Conservation (phyloP, 331 rosid genomes). For the Malus hybrid region DNA sequence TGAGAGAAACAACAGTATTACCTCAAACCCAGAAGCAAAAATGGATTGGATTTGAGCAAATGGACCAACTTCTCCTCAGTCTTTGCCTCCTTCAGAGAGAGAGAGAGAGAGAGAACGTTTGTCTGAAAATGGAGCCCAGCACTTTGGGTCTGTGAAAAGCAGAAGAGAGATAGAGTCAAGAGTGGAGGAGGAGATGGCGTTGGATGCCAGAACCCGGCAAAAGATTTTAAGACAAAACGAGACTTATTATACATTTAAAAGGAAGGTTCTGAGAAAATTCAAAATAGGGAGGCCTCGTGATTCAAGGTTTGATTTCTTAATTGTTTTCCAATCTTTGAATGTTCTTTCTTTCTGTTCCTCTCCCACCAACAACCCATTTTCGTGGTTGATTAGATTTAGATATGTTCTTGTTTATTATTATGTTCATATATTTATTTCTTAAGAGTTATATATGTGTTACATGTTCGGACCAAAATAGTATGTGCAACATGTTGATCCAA, state of each 20-base stretch:
- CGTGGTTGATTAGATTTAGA: background rate
- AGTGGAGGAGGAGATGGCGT: background rate
- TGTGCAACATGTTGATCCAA: background rate
- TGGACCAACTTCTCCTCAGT: background rate
- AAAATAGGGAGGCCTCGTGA: background rate
- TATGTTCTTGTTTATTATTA: background rate
- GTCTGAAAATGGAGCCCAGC: background rate
- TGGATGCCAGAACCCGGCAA: background rate
- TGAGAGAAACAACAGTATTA: background rate
- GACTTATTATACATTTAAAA: background rate
- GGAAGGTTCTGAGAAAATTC: background rate
- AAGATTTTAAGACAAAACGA: background rate
- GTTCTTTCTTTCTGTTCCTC: background rate
- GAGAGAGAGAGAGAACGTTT: background rate
- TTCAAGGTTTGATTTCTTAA: background rate
- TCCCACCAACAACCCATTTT: background rate
- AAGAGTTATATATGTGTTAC: background rate
- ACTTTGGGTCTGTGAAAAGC: background rate
- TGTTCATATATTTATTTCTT: background rate
- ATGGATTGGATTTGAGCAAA: background rate
- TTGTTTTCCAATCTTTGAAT: background rate
- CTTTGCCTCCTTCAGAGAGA: background rate
- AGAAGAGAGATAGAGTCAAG: background rate
- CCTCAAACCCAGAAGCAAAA: slow-evolving; percentile 8
- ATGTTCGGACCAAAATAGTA: background rate